These are phyloP conservation scores for Epichloe elymi DNA, from an alignment of 2,329 filamentous ascomycete genomes.

Conservation along the genomic window DNA sequence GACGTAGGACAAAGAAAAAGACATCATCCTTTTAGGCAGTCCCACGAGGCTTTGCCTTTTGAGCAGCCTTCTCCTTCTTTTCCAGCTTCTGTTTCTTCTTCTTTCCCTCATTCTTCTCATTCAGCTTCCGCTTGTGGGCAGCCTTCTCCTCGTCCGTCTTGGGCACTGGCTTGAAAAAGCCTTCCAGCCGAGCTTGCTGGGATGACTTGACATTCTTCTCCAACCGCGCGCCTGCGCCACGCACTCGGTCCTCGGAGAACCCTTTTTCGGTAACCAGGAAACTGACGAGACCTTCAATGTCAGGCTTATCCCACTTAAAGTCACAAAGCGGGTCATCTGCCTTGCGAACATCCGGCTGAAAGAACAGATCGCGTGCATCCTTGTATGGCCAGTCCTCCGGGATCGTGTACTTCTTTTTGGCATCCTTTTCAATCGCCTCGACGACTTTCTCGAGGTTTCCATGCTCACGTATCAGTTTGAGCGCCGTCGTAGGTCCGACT, in stretches of 20 bases:
- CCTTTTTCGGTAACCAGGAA: conserved; percentile 91
- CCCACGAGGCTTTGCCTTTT: conserved; percentile 74
- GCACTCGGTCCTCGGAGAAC: conserved; percentile 89
- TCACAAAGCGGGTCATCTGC: conserved; percentile 82
- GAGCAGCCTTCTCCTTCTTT: conserved; percentile 87
- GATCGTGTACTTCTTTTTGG: conserved; percentile 68
- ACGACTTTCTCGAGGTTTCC: conserved; percentile 79
- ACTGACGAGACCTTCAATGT: conserved; percentile 77
- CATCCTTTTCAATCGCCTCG: conserved; percentile 61
- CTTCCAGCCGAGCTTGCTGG: conserved; percentile 84
- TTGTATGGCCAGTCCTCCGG: conserved; percentile 96
- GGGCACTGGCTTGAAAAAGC: conserved; percentile 89
- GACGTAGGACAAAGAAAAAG: background rate
- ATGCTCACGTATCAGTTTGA: conserved; percentile 90
- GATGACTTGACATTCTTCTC: conserved; percentile 84
- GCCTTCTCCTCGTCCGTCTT: conserved; percentile 81
- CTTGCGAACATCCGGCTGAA: conserved; percentile 73
- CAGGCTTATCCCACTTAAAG: conserved; percentile 95
- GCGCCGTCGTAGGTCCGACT: conserved; percentile 77
- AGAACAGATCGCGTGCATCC: conserved; percentile 84
- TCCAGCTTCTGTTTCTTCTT: conserved; percentile 94
- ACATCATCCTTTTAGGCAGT: conserved; percentile 24
- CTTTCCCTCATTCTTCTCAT: conserved; percentile 80
- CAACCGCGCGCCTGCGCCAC: conserved; percentile 61
- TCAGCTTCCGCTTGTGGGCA: conserved; percentile 79